phyloP scores from a whole-genome alignment of 177 flowering plant species.

The Vitis hybrid region DNA sequence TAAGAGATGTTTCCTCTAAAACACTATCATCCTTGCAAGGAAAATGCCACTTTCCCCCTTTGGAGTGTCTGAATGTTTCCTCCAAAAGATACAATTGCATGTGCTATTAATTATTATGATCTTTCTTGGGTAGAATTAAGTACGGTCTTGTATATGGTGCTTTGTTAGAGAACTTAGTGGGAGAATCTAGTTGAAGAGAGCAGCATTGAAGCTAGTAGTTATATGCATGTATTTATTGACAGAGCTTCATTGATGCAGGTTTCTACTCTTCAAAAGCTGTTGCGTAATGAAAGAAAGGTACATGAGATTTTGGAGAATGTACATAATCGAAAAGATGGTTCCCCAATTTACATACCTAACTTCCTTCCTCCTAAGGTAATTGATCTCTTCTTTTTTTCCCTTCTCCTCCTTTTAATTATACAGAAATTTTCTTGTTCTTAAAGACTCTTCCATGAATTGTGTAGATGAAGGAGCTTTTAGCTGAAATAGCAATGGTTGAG shows the following conservation, averaged over 20 bases:
- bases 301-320: constrained; percentile 52
- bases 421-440: neutral
- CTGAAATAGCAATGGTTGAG: constrained; percentile 78
- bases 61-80: too few relatives aligned
- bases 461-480: constrained; percentile 71
- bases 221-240: too few relatives aligned
- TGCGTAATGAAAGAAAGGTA: constrained; percentile 65
- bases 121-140: too few relatives aligned
- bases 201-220: too few relatives aligned
- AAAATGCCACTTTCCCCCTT: too few relatives aligned
- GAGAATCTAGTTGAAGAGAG: too few relatives aligned
- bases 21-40: too few relatives aligned
- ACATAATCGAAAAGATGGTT: constrained; percentile 27
- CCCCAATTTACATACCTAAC: constrained; percentile 48
- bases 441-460: constrained; percentile 2
- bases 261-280: constrained; percentile 54
- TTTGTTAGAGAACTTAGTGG: too few relatives aligned
- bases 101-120: too few relatives aligned
- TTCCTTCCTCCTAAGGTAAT: constrained; percentile 76
- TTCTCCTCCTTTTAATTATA: neutral
- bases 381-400: neutral
- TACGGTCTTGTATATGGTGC: too few relatives aligned
- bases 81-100: too few relatives aligned
- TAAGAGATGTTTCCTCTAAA: too few relatives aligned
- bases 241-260: constrained; percentile 36